A percentile compares a stretch with the other conserved stretches of the same genome.
Evolutionary conservation across 1,284 basidiomycete species (phyloP).

Genomic region (Cronartium ribicola): DNA sequence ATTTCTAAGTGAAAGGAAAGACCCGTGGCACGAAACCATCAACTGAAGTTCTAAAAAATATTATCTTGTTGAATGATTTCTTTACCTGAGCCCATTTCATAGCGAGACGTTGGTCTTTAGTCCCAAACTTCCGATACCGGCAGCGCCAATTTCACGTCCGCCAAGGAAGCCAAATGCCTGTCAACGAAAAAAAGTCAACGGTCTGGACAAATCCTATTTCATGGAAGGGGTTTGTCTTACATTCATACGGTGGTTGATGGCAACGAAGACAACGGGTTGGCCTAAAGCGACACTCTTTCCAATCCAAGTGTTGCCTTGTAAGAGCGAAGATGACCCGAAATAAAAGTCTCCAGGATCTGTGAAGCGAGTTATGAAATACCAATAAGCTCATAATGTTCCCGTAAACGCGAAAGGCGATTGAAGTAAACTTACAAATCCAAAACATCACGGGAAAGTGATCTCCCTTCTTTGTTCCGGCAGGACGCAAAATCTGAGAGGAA

Average conservation of each 20-base stretch:
- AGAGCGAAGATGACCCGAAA: not conserved
- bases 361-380: not conserved
- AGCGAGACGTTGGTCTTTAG: slow-evolving; percentile 51
- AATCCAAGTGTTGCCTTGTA: not conserved
- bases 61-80: not conserved
- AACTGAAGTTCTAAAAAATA: not conserved
- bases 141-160: slow-evolving; percentile 56
- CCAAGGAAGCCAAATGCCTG: slow-evolving; percentile 56
- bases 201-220: no score
- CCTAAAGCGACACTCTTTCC: not conserved
- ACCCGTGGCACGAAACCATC: not conserved
- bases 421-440: no score
- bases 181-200: not conserved
- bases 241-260: not conserved
- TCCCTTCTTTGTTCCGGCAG: not conserved
- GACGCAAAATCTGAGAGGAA: not conserved
- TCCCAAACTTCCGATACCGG: slow-evolving; percentile 57
- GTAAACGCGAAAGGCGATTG: no score
- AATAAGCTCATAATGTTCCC: not conserved
- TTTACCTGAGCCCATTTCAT: slow-evolving; percentile 45
- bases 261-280: not conserved
- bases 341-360: not conserved
- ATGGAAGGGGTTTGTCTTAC: not conserved
- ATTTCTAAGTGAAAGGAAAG: slow-evolving; percentile 43
- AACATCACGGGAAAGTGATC: not conserved